Percentiles rank a stretch among this genome's conserved stretches.
phyloP scores from a whole-genome alignment of 768 basidiomycete genomes.

The Leccinum imitatum region DNA sequence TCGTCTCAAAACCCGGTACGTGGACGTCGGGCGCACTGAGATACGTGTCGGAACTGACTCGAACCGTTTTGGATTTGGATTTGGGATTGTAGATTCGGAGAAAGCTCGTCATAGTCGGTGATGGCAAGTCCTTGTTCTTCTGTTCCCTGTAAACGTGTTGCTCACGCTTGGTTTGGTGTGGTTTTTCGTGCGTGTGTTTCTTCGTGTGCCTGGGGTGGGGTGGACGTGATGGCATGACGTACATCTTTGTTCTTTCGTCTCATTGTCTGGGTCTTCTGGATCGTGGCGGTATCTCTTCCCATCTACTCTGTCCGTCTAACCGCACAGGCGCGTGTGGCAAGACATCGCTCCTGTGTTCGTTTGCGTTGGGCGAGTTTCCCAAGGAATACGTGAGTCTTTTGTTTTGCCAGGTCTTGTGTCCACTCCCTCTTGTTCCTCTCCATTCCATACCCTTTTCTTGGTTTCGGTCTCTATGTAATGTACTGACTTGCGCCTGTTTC shows the following conservation, averaged over 20 bases:
- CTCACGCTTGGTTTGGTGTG: neutral
- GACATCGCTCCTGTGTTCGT: conserved; percentile 87
- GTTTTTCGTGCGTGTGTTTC: neutral
- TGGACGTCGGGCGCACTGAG: conserved; percentile 7
- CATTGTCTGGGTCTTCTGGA: neutral
- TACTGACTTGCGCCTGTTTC: neutral
- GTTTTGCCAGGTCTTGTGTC: neutral
- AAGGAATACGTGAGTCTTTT: conserved; percentile 82
- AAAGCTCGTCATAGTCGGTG: conserved; percentile 96
- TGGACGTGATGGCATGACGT: neutral
- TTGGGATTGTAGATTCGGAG: conserved; percentile 67
- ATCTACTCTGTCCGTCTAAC: neutral
- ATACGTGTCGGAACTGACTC: neutral
- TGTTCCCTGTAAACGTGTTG: neutral
- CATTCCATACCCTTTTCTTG: neutral
- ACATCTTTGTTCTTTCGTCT: neutral
- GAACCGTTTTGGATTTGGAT: neutral
- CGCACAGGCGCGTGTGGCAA: conserved; percentile 89
- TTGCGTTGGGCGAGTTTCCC: conserved; percentile 92
- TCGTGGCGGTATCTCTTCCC: too few relatives aligned
- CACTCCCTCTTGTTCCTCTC: neutral
- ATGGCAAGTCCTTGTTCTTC: conserved; percentile 56
- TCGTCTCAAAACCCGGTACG: conserved; percentile 62
- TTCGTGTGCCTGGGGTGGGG: neutral
- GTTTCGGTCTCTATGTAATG: neutral